phyloP scores from a whole-genome alignment of 1,284 basidiomycete genomes.

The Microstroma glucosiphilum region DNA sequence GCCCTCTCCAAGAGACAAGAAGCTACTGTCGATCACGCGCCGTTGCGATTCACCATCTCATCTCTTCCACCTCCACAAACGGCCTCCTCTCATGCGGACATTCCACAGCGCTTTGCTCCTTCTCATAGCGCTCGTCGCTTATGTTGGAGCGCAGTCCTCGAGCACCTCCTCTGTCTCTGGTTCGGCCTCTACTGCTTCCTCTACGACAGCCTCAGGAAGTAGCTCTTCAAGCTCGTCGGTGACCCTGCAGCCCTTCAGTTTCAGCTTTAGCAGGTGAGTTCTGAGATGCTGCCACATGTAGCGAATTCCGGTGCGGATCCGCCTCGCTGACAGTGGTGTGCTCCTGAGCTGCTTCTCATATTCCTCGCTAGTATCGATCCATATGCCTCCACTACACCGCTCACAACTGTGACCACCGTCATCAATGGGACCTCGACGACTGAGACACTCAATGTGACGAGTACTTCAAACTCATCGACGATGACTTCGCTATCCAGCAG shows the following conservation, averaged over 20 bases:
- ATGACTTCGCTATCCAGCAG: background rate
- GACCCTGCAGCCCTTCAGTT: background rate
- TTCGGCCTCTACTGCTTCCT: background rate
- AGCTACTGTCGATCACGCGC: too few species aligned
- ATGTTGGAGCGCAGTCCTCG: background rate
- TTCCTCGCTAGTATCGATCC: background rate
- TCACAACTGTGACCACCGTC: background rate
- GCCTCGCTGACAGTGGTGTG: background rate
- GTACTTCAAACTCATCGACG: conserved; percentile 1
- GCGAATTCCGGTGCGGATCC: background rate
- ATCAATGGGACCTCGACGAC: background rate
- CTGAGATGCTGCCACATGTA: background rate
- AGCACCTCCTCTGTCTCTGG: background rate
- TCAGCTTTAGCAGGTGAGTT: conserved; percentile 3
- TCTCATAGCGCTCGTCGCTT: background rate
- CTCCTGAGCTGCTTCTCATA: background rate
- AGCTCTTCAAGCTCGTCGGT: background rate
- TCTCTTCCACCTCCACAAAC: background rate
- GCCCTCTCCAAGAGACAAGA: background rate
- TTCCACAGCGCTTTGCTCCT: background rate
- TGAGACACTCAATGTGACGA: background rate
- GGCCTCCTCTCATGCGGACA: background rate
- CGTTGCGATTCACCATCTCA: background rate
- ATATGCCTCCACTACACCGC: background rate
- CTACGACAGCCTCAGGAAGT: background rate